phyloP scores from a whole-genome alignment of 176 grass and related monocot genomes.

The Oryza meridionalis region DNA sequence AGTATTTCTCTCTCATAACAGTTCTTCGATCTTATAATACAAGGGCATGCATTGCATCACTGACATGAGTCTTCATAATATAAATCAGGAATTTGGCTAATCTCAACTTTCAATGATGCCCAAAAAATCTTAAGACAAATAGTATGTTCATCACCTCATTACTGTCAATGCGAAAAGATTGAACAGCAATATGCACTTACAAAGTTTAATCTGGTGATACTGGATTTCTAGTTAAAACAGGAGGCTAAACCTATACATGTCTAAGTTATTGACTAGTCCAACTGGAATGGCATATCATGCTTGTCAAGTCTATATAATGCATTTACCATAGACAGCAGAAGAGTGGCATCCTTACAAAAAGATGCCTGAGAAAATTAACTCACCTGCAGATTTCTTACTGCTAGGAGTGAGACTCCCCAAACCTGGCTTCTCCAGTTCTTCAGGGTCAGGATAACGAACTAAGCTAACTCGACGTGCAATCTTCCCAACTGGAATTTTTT shows the following conservation, averaged over 20 bases:
- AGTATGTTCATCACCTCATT: neutral
- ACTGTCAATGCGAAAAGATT: neutral
- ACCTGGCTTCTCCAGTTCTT: slow-evolving; percentile 61
- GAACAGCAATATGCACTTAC: neutral
- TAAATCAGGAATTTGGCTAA: neutral
- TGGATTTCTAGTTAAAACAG: slow-evolving; percentile 6
- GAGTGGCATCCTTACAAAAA: neutral
- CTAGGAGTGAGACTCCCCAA: slow-evolving; percentile 40
- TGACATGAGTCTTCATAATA: neutral
- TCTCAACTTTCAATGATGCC: neutral
- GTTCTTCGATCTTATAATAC: neutral
- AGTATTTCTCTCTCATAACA: neutral
- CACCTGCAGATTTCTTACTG: slow-evolving; percentile 65
- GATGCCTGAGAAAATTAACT: neutral
- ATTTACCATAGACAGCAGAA: slow-evolving; percentile 1
- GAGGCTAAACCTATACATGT: neutral
- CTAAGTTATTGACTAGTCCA: neutral
- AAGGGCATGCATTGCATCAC: neutral
- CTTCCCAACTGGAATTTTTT: slow-evolving; percentile 65
- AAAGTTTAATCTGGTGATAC: neutral
- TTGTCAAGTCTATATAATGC: slow-evolving; percentile 2
- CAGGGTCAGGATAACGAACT: slow-evolving; percentile 69
- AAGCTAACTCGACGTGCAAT: slow-evolving; percentile 67
- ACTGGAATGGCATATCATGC: neutral
- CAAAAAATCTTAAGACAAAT: neutral